phyloP scores from a whole-genome alignment of 768 basidiomycete species.

The Tephrocybe sp. region DNA sequence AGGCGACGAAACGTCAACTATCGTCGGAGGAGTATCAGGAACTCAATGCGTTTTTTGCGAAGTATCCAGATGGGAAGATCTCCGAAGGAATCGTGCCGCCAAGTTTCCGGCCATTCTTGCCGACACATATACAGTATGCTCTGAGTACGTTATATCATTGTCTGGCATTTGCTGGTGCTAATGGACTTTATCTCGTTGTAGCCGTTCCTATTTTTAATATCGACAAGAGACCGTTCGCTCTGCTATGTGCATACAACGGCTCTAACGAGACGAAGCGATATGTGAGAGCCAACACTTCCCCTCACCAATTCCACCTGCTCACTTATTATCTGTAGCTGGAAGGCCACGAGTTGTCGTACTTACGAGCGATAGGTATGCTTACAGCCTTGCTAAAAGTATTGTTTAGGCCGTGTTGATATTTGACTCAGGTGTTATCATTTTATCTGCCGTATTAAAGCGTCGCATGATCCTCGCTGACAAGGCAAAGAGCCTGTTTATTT shows the following conservation, averaged over 20 bases:
- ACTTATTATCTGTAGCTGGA: constrained; percentile 53
- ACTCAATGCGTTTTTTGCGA: constrained; percentile 73
- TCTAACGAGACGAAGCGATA: constrained; percentile 78
- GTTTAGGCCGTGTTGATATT: constrained; percentile 4
- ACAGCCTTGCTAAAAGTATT: background rate
- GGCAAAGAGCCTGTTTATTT: constrained; percentile 89
- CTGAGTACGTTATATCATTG: constrained; percentile 55
- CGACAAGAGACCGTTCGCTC: constrained; percentile 86
- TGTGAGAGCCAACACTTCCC: constrained; percentile 33
- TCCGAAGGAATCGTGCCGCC: constrained; percentile 83
- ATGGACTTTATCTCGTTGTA: constrained; percentile 24
- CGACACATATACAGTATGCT: constrained; percentile 80
- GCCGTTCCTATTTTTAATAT: constrained; percentile 93
- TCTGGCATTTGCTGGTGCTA: background rate
- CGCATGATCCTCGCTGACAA: constrained; percentile 94
- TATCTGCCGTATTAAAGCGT: constrained; percentile 89
- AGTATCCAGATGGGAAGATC: constrained; percentile 81
- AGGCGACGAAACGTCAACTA: constrained; percentile 53
- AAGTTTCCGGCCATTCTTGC: constrained; percentile 82
- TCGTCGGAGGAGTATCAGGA: constrained; percentile 70
- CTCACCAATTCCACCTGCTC: background rate
- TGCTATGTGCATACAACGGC: constrained; percentile 89
- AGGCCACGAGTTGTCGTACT: constrained; percentile 86
- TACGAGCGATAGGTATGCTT: constrained; percentile 77
- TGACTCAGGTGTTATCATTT: constrained; percentile 74